A percentile compares a stretch with the other conserved stretches of the same genome.
Conservation (phyloP, 306 rosid species). For the Prunus persica region DNA sequence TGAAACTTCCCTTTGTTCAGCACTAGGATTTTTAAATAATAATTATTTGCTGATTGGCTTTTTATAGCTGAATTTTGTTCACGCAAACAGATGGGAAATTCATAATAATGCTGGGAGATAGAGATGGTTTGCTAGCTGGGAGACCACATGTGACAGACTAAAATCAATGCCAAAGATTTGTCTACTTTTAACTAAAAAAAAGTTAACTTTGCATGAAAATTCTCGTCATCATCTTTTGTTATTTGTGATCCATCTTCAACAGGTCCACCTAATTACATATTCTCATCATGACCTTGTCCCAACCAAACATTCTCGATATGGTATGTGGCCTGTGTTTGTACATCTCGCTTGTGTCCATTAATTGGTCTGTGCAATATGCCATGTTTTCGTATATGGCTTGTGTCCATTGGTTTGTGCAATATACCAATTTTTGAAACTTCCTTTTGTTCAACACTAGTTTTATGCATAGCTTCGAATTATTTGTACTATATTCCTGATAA, state of each 20-base stretch:
- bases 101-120: conserved; percentile 33
- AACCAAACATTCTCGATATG: background rate
- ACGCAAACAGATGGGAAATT: conserved; percentile 23
- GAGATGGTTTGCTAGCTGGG: conserved; percentile 52
- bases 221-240: background rate
- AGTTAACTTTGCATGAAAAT: background rate
- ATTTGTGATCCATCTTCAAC: background rate
- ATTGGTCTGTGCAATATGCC: too few species aligned
- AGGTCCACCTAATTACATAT: background rate
- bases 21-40: too few species aligned
- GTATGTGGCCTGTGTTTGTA: too few species aligned
- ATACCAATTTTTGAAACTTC: too few species aligned
- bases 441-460: too few species aligned
- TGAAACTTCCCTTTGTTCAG: too few species aligned
- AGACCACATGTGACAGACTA: conserved; percentile 48
- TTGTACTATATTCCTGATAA: too few species aligned
- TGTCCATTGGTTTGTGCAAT: too few species aligned
- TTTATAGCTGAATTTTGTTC: conserved; percentile 31
- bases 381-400: too few species aligned
- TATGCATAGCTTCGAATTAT: too few species aligned
- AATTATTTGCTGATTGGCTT: conserved; percentile 6
- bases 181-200: conserved; percentile 32
- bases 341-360: too few species aligned
- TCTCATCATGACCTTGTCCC: background rate
- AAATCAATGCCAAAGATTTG: conserved; percentile 38